These are phyloP conservation scores for Taxillus chinensis DNA, from an alignment of 164 flowering plant genomes.

Conservation along the genomic window DNA sequence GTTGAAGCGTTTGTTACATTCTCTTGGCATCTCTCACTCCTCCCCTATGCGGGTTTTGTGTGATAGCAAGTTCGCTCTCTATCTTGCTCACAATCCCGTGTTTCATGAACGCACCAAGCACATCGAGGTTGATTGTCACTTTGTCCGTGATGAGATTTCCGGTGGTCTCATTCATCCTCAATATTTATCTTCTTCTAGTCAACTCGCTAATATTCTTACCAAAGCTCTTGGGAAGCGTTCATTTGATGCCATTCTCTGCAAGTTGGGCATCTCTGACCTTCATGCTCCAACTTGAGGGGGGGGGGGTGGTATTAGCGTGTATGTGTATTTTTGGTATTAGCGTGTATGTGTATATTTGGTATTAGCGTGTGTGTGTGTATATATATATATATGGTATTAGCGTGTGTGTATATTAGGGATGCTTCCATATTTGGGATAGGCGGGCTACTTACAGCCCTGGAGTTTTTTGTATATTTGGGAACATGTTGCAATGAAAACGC, in stretches of 20 bases:
- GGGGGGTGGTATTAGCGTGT: background rate
- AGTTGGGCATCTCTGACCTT: background rate
- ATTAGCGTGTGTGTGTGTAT: too few relatives aligned
- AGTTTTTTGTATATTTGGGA: too few relatives aligned
- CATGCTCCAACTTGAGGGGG: constrained; percentile 3
- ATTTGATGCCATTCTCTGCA: background rate
- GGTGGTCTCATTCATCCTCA: background rate
- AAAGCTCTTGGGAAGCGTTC: background rate
- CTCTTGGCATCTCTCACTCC: background rate
- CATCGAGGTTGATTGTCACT: too few relatives aligned
- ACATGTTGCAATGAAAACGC: too few relatives aligned
- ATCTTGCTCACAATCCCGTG: background rate
- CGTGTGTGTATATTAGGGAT: background rate
- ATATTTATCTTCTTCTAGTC: background rate
- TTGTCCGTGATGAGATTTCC: too few relatives aligned
- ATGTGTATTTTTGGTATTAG: background rate
- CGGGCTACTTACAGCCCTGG: too few relatives aligned
- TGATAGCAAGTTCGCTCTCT: background rate
- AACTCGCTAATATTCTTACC: background rate
- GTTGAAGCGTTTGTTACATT: background rate
- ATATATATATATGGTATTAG: too few relatives aligned
- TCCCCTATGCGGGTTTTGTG: background rate
- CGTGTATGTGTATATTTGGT: too few relatives aligned
- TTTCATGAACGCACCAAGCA: too few relatives aligned
- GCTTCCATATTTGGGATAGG: background rate